These are phyloP conservation scores for Albugo laibachii DNA, from an alignment of 352 stramenopile genomes.

Conservation along the genomic window DNA sequence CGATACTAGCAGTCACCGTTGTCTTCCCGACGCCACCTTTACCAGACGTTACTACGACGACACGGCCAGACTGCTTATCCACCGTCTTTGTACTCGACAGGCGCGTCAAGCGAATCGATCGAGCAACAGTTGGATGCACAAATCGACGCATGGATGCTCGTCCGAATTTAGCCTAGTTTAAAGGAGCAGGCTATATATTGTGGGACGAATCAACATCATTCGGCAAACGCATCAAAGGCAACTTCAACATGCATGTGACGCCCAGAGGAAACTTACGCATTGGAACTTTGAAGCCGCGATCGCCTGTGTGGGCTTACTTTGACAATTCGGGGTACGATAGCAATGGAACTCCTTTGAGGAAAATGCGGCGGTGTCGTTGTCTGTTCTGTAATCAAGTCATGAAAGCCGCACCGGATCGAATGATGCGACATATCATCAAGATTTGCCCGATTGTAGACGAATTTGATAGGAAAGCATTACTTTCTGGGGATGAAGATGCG, in stretches of 20 bases:
- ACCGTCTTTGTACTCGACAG: too few species aligned
- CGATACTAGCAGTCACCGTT: constrained; percentile 74
- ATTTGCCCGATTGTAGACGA: constrained; percentile 3
- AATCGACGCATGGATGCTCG: too few species aligned
- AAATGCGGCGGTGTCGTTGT: constrained; percentile 2
- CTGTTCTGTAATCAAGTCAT: constrained; percentile 3
- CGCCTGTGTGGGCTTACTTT: constrained; percentile 6
- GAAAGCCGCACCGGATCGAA: constrained; percentile 1
- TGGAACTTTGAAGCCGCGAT: neutral
- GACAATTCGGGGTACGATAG: constrained; percentile 1
- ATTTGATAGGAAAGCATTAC: constrained; percentile 2
- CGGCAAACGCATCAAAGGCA: neutral
- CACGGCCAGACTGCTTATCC: constrained; percentile 14
- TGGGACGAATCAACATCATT: neutral
- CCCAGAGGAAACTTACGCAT: neutral
- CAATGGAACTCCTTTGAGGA: neutral
- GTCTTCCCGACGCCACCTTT: constrained; percentile 89
- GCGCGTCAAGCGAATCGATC: too few species aligned
- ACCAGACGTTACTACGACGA: constrained; percentile 83
- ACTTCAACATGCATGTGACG: neutral
- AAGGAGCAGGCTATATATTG: neutral
- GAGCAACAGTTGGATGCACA: too few species aligned
- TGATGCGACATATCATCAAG: constrained; percentile 5
- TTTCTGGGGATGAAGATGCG: too few species aligned
- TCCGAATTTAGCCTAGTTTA: neutral